phyloP scores from a whole-genome alignment of 2,329 filamentous ascomycete genomes.

The Amauroascus niger region DNA sequence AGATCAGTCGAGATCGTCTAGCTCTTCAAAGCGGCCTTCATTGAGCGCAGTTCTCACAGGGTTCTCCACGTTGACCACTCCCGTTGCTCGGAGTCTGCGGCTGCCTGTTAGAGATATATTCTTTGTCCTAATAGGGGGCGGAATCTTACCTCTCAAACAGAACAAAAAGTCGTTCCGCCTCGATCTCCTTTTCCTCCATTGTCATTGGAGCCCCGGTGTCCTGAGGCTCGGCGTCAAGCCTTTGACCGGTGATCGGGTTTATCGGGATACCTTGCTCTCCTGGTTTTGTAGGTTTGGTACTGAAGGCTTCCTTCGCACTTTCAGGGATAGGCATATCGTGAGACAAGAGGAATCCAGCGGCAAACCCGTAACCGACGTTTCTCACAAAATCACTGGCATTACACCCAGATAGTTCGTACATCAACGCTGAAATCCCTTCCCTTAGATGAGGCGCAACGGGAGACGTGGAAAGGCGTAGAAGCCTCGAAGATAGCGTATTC shows the following conservation, averaged over 20 bases:
- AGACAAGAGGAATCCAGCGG: constrained; percentile 78
- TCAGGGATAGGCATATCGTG: constrained; percentile 70
- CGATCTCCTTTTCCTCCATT: constrained; percentile 79
- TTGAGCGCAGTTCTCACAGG: constrained; percentile 61
- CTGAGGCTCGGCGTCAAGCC: constrained; percentile 56
- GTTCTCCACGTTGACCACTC: constrained; percentile 68
- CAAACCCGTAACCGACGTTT: constrained; percentile 91
- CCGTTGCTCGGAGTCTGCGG: constrained; percentile 57
- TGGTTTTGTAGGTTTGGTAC: constrained; percentile 23
- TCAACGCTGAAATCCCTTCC: constrained; percentile 62
- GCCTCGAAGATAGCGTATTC: constrained; percentile 60
- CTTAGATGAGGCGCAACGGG: constrained; percentile 62
- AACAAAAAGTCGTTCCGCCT: constrained; percentile 82
- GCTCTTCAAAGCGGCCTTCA: constrained; percentile 61
- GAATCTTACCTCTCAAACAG: constrained; percentile 65
- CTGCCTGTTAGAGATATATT: background rate
- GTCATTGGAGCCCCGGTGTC: constrained; percentile 65
- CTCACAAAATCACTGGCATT: constrained; percentile 71
- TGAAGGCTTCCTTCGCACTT: constrained; percentile 50
- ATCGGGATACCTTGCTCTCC: constrained; percentile 39
- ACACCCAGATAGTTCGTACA: constrained; percentile 79
- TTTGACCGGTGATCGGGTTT: constrained; percentile 83
- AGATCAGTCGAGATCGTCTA: constrained; percentile 32
- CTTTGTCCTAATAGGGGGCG: background rate
- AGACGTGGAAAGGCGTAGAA: constrained; percentile 69